Conservation (phyloP, 768 basidiomycete species). For the Rossbeevera mucosa region DNA sequence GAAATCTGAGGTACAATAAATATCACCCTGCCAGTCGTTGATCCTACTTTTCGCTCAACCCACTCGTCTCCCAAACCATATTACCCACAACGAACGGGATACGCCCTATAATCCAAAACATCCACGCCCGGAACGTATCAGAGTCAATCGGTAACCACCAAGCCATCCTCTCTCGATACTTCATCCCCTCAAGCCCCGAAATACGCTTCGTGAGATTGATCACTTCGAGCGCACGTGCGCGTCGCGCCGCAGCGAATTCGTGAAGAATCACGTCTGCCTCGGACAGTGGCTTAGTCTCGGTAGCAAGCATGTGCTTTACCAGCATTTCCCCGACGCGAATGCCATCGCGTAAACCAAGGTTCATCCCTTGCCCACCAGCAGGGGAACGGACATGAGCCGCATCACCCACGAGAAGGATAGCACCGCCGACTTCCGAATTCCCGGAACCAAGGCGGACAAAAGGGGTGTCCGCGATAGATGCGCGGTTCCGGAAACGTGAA, state of each 20-base stretch:
- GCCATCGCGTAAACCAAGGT: conserved; percentile 50
- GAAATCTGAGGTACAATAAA: background rate
- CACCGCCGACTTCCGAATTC: conserved; percentile 10
- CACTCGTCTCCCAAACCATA: conserved; percentile 22
- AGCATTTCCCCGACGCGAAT: conserved; percentile 44
- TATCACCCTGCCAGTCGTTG: background rate
- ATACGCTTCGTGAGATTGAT: conserved; percentile 40
- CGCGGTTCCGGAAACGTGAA: conserved; percentile 42
- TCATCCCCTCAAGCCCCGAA: conserved; percentile 21
- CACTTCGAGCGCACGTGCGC: conserved; percentile 37
- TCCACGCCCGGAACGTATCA: conserved; percentile 23
- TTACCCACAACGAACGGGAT: conserved; percentile 14
- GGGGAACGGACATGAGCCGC: conserved; percentile 53
- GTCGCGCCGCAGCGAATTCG: conserved; percentile 35
- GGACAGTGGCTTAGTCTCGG: conserved; percentile 2
- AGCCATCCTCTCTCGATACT: conserved; percentile 10
- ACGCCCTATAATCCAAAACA: conserved; percentile 19
- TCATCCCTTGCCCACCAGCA: conserved; percentile 55
- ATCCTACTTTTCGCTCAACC: conserved; percentile 16
- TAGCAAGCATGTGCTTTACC: conserved; percentile 29
- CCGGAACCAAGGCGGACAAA: conserved; percentile 29
- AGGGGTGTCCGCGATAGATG: conserved; percentile 39
- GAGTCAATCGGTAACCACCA: conserved; percentile 28
- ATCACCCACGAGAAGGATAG: conserved; percentile 36
- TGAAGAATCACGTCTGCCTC: conserved; percentile 31